Percentiles rank a stretch among this genome's conserved stretches.
These are phyloP conservation scores for Dactylellina cionopaga DNA, from an alignment of 2,329 filamentous ascomycete genomes.

Conservation along the genomic window DNA sequence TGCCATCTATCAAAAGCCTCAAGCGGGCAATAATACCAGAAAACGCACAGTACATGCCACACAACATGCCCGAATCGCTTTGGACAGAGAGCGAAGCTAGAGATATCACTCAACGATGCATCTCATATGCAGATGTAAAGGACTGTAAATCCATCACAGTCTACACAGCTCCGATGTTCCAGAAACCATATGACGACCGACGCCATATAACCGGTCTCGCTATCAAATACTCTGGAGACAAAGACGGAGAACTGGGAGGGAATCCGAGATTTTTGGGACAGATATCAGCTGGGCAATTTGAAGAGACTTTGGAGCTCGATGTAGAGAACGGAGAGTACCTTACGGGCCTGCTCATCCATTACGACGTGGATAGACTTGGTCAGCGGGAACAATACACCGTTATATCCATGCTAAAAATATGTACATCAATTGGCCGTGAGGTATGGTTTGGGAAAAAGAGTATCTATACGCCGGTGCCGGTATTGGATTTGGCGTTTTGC, in stretches of 20 bases:
- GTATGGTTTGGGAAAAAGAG: background rate
- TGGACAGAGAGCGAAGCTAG: background rate
- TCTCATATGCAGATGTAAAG: background rate
- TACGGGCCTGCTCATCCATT: background rate
- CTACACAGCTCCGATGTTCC: background rate
- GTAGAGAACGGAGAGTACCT: background rate
- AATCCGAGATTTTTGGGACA: conserved; percentile 2
- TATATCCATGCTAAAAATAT: background rate
- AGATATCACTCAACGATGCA: background rate
- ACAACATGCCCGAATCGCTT: background rate
- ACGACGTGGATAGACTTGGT: background rate
- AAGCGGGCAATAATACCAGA: background rate
- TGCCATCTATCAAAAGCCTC: background rate
- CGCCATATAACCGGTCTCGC: background rate
- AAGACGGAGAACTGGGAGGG: background rate
- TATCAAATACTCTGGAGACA: background rate
- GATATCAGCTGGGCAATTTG: background rate
- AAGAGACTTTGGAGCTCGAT: background rate
- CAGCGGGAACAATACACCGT: background rate
- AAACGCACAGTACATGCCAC: conserved; percentile 8
- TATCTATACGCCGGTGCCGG: background rate
- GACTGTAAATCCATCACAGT: background rate
- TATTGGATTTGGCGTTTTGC: background rate
- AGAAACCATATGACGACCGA: background rate
- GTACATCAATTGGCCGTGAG: background rate